Percentiles rank a stretch among this genome's conserved stretches.
phyloP scores from a whole-genome alignment of 352 stramenopile genomes.

The Phytophthora syringae region DNA sequence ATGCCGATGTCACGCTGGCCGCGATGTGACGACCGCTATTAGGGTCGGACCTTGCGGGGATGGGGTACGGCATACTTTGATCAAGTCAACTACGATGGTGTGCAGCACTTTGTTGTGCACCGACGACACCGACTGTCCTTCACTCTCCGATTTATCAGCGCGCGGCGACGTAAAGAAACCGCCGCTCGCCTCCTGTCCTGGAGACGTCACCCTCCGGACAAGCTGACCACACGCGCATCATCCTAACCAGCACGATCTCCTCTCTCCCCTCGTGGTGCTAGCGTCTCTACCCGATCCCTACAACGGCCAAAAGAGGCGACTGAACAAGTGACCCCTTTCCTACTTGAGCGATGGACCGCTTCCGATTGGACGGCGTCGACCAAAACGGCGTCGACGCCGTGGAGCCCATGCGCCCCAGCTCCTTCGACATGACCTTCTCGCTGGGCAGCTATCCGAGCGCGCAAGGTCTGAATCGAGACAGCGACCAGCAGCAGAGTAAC shows the following conservation, averaged over 20 bases:
- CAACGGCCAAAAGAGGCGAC: background rate
- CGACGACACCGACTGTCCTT: slow-evolving; percentile 27
- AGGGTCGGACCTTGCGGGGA: slow-evolving; percentile 34
- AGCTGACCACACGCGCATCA: background rate
- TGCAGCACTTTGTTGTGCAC: background rate
- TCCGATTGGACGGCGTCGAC: slow-evolving; percentile 80
- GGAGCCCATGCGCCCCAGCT: slow-evolving; percentile 87
- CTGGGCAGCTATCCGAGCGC: slow-evolving; percentile 56
- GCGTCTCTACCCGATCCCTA: background rate
- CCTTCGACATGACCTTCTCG: slow-evolving; percentile 90
- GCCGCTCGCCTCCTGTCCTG: slow-evolving; percentile 4
- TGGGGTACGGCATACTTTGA: slow-evolving; percentile 22
- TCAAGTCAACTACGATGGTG: slow-evolving; percentile 11
- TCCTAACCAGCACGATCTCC: slow-evolving; percentile 1
- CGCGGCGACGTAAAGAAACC: slow-evolving; percentile 22
- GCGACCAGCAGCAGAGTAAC: slow-evolving; percentile 32
- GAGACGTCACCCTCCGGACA: slow-evolving; percentile 7
- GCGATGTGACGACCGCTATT: slow-evolving; percentile 36
- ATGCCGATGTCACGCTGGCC: slow-evolving; percentile 20
- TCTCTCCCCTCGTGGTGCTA: background rate
- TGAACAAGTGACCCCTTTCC: background rate
- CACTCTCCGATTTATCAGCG: slow-evolving; percentile 21
- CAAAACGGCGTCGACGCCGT: slow-evolving; percentile 79
- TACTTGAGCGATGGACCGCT: slow-evolving; percentile 76
- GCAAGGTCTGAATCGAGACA: slow-evolving; percentile 34